phyloP scores from a whole-genome alignment of 352 stramenopile genomes.

The Globisporangium takayamanum region DNA sequence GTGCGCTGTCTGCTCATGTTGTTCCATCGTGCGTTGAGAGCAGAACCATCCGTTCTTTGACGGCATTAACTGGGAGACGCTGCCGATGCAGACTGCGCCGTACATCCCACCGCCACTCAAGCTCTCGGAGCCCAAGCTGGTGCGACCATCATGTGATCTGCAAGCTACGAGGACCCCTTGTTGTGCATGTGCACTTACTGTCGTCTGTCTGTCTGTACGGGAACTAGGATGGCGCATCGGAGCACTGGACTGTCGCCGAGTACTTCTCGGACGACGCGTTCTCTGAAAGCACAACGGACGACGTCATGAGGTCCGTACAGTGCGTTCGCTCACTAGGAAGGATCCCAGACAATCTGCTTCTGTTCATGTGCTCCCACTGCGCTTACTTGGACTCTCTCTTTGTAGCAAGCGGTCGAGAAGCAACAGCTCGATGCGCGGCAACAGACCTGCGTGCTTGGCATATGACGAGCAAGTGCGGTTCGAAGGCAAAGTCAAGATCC shows the following conservation, averaged over 20 bases:
- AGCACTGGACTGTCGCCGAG: conserved; percentile 77
- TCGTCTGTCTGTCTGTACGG: not conserved
- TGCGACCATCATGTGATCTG: conserved; percentile 9
- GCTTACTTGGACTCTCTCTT: not conserved
- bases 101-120: conserved; percentile 50
- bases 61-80: conserved; percentile 63
- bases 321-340: conserved; percentile 26
- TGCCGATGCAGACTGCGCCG: conserved; percentile 44
- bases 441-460: conserved; percentile 46
- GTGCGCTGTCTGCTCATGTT: not conserved
- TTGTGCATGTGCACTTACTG: not conserved
- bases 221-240: conserved; percentile 55
- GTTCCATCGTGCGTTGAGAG: not conserved
- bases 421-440: conserved; percentile 52
- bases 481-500: conserved; percentile 71
- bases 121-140: conserved; percentile 53
- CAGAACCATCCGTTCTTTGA: conserved; percentile 79
- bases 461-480: conserved; percentile 65
- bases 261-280: conserved; percentile 77
- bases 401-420: conserved; percentile 47
- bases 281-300: conserved; percentile 64
- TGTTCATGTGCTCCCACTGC: not conserved
- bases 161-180: not conserved
- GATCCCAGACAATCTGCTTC: no score
- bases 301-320: conserved; percentile 14